Percentiles rank a stretch among this genome's conserved stretches.
These are phyloP conservation scores for Rutidosis leptorrhynchoides DNA, from an alignment of 129 eudicot genomes.

Conservation along the genomic window DNA sequence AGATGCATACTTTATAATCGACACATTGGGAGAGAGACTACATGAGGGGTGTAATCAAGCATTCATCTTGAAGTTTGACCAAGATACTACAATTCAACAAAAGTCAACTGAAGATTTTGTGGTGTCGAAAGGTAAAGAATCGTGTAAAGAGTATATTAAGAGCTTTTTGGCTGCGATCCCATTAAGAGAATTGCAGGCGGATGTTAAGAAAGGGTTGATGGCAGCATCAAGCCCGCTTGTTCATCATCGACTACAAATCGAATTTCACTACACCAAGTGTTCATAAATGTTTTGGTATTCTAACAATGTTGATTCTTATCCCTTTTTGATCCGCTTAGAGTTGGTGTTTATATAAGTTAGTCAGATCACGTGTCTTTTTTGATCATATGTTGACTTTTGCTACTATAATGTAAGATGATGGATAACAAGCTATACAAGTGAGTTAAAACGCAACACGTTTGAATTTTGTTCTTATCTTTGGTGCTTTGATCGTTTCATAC, in stretches of 20 bases:
- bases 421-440: neutral
- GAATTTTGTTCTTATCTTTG: too few species aligned
- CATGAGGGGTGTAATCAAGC: slow-evolving; percentile 65
- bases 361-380: slow-evolving; percentile 1
- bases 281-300: slow-evolving; percentile 1
- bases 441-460: too few species aligned
- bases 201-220: slow-evolving; percentile 60
- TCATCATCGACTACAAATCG: too few species aligned
- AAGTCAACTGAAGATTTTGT: slow-evolving; percentile 19
- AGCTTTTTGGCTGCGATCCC: slow-evolving; percentile 79
- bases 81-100: slow-evolving; percentile 36
- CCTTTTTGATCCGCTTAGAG: slow-evolving; percentile 2
- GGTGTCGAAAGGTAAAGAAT: slow-evolving; percentile 58
- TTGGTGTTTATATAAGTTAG: neutral
- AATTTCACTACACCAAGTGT: slow-evolving; percentile 58
- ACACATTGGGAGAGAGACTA: slow-evolving; percentile 68
- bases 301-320: neutral
- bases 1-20: slow-evolving; percentile 57
- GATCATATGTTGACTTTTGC: neutral
- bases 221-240: slow-evolving; percentile 50
- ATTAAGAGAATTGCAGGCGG: slow-evolving; percentile 62
- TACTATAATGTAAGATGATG: neutral
- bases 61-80: slow-evolving; percentile 45
- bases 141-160: slow-evolving; percentile 80
- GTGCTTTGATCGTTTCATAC: too few species aligned